Evolutionary conservation across 139 green algal genomes (phyloP), one percentile per base, ranked within the genome.

Genomic region (Spirogloea muscicola): DNA sequence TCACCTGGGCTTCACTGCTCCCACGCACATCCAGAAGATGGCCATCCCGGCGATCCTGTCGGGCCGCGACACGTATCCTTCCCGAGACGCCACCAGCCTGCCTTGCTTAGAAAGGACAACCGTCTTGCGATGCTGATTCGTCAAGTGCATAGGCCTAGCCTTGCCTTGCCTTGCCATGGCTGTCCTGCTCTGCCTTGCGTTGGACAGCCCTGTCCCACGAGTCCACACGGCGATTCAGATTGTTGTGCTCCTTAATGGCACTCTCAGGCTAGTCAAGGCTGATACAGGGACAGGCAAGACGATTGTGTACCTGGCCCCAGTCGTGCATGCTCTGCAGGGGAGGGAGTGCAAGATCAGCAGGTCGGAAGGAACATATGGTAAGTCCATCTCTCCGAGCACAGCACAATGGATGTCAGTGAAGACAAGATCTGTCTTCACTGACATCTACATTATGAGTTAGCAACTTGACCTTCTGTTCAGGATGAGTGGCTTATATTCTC

Each of bases 201-300:
- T 49, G 7, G 7, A 34, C 43, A 59, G 33, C 9, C 10, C 43
- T 59, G 18, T 18, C 21, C 57, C 18, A 49, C 57, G 21, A n/a
- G n/a, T n/a, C n/a, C n/a, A n/a, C n/a, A n/a, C n/a, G n/a, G n/a
- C n/a, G n/a, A n/a, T n/a, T n/a, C n/a, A n/a, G n/a, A n/a, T n/a
- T n/a, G 80, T 49, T 18, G 31, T 18, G 57, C 18, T 18, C 18
- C 31, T 52, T 18, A 49, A 21, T 62, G 18, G 57, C 21, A 18
- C 18, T 65, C 21, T 21, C 65, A 75, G 66, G 64, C 41, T 84
- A 18, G 60, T 84, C 21, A 49, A 80, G 21, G 77, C 77, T 3
- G 59, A 80, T 16, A 85, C 76, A 5, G 91, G 91, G 7, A 89
- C 82, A 4, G 93, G 93, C 38, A 98, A 98, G 82, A 96, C 93